These are phyloP conservation scores for Eremothecium cymbalariae DNA, from an alignment of 1,139 yeast genomes.

Conservation along the genomic window DNA sequence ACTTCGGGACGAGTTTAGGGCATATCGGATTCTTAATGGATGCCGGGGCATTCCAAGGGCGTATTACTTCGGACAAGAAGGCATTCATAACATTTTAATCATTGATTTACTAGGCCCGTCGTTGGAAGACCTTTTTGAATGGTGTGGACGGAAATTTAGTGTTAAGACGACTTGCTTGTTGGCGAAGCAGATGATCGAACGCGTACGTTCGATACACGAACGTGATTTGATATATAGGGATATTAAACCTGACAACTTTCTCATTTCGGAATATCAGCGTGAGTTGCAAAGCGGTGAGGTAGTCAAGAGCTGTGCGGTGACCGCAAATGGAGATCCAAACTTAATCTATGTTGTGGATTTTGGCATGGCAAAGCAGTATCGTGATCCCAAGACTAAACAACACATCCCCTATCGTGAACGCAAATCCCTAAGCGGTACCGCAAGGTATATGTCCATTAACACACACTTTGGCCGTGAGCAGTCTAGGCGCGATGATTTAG, in stretches of 20 bases:
- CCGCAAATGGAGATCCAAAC: conserved; percentile 30
- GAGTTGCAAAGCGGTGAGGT: conserved; percentile 13
- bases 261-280: conserved; percentile 41
- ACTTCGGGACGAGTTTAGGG: conserved; percentile 87
- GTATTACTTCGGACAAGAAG: conserved; percentile 96
- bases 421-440: conserved; percentile 91
- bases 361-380: conserved; percentile 96
- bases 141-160: conserved; percentile 91
- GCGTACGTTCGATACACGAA: conserved; percentile 82
- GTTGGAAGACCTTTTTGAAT: conserved; percentile 89
- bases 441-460: conserved; percentile 94
- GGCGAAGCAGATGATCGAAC: conserved; percentile 83
- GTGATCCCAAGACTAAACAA: conserved; percentile 90
- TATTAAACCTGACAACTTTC: conserved; percentile 91
- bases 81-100: conserved; percentile 85
- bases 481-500: conserved; percentile 90
- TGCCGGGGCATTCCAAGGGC: conserved; percentile 86
- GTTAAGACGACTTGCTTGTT: conserved; percentile 85
- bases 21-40: conserved; percentile 80
- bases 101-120: conserved; percentile 94
- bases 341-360: conserved; percentile 68
- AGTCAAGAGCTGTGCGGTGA: conserved; percentile 20
- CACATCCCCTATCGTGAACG: conserved; percentile 96
- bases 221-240: conserved; percentile 89
- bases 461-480: conserved; percentile 97